Evolutionary conservation across 805 yeast species (phyloP).

Genomic region (Naumovozyma castellii): DNA sequence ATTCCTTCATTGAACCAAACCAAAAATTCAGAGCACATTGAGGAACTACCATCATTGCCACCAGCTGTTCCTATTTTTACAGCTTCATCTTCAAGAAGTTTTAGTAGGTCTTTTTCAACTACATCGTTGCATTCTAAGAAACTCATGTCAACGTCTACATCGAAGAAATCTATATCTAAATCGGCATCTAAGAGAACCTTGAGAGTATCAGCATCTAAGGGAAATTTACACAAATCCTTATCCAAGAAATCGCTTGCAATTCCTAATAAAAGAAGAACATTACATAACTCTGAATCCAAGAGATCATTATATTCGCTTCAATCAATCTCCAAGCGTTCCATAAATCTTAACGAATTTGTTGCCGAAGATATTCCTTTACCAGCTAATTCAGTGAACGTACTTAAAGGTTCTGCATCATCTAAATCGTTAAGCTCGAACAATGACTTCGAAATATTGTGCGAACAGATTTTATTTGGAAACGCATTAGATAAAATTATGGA

Average conservation of each 20-base stretch:
- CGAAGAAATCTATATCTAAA: constrained; percentile 5
- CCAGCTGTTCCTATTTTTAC: constrained; percentile 18
- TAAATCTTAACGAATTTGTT: constrained; percentile 27
- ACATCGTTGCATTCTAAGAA: constrained; percentile 14
- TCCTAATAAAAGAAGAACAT: constrained; percentile 9
- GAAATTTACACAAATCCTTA: constrained; percentile 6
- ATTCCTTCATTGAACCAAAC: constrained; percentile 13
- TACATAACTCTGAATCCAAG: constrained; percentile 25
- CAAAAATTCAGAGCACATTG: not conserved
- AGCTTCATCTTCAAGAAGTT: constrained; percentile 23
- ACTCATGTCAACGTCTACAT: constrained; percentile 7
- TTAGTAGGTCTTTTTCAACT: constrained; percentile 17
- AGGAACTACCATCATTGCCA: constrained; percentile 8
- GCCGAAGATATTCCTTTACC: constrained; percentile 6
- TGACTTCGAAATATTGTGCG: constrained; percentile 27
- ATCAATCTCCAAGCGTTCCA: constrained; percentile 29
- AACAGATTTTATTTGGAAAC: constrained; percentile 24
- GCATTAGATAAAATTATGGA: constrained; percentile 20
- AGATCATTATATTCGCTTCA: constrained; percentile 27
- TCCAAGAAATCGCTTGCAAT: constrained; percentile 10
- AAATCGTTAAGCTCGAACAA: constrained; percentile 12
- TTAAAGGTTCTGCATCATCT: constrained; percentile 15
- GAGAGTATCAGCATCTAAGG: constrained; percentile 13
- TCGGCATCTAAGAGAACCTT: constrained; percentile 7
- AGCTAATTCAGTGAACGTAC: constrained; percentile 1